These are phyloP conservation scores for Coleophoma eucalyptorum DNA, from an alignment of 2,329 filamentous ascomycete species.

Conservation along the genomic window DNA sequence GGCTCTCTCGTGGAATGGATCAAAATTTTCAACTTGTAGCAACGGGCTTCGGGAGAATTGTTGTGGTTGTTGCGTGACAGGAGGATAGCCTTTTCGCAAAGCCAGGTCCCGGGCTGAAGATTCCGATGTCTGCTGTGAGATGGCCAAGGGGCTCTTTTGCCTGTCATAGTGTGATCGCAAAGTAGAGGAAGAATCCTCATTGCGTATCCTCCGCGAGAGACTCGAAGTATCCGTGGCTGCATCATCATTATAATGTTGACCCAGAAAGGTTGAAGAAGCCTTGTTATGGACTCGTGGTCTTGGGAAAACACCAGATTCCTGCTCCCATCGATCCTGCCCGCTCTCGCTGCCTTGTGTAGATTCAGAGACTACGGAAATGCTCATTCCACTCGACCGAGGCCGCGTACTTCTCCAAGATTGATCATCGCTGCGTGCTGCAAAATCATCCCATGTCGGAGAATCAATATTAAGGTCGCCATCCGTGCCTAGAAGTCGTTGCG, in stretches of 20 bases:
- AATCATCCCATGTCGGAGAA: conserved; percentile 17
- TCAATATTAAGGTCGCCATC: conserved; percentile 43
- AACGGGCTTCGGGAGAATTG: conserved; percentile 14
- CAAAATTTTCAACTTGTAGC: conserved; percentile 17
- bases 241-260: conserved; percentile 33
- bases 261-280: conserved; percentile 40
- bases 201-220: conserved; percentile 25
- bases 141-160: conserved; percentile 32
- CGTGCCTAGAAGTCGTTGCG: conserved; percentile 25
- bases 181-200: conserved; percentile 38
- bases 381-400: conserved; percentile 34
- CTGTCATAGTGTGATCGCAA: conserved; percentile 42
- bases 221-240: conserved; percentile 28
- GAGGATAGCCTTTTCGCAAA: conserved; percentile 30
- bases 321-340: conserved; percentile 18
- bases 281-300: conserved; percentile 32
- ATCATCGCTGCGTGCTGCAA: conserved; percentile 6
- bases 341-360: conserved; percentile 18
- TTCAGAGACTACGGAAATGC: conserved; percentile 31
- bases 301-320: conserved; percentile 18
- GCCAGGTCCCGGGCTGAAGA: conserved; percentile 34
- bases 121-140: conserved; percentile 39
- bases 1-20: conserved; percentile 17
- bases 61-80: conserved; percentile 13
- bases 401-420: conserved; percentile 18